Base-by-base conservation (phyloP, 352 stramenopile species). In the Globisporangium carolinianum region DNA sequence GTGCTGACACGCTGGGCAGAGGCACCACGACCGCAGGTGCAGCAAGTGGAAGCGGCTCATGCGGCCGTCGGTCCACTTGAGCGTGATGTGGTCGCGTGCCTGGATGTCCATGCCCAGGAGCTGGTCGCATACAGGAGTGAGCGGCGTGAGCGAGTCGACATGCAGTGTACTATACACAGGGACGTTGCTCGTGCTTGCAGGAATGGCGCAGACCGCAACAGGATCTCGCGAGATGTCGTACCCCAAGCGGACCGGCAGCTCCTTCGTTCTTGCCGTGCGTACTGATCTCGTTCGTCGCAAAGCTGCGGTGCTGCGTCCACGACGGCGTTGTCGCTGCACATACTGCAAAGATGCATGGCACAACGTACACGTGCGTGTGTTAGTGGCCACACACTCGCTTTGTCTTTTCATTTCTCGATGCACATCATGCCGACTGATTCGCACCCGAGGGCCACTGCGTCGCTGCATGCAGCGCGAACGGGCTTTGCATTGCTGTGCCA, bases 1-100 rank as follows among this genome's bases (percentile, higher is more conserved):
- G 54, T 92, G 83, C 57, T 87, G 75, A 57, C 84, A 94, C 55
- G 75, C 51, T 0, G 76, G 58, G 41, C 84, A 94, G 54, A 69
- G 59, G 42, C 84, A 94, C 82, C 84, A 94, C 52, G 84, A 70
- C 49, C 84, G 82, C 52, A 94, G 55, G 57, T 94, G 84, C 47
- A 89, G 56, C 41, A 89, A 59, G 43, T 94, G 80, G 58, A 86
- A 91, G 49, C 79, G 83, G 55, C 80, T 89, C 18, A 62, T 63
- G 39, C 71, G 75, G 12, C 76, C 84, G 47, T 94, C 81, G 54
- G 77, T 78, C 84, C 84, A 94, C 46, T 83, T 82, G 60, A 94
- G 68, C 51, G 73, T 75, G 39, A 94, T 85, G 61, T 81, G 85
- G 56, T 92, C 81, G 43, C 74, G 76, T 24, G 78, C 62, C 52